phyloP scores from a whole-genome alignment of 139 green algal genomes.

The Trebouxia sp. region DNA sequence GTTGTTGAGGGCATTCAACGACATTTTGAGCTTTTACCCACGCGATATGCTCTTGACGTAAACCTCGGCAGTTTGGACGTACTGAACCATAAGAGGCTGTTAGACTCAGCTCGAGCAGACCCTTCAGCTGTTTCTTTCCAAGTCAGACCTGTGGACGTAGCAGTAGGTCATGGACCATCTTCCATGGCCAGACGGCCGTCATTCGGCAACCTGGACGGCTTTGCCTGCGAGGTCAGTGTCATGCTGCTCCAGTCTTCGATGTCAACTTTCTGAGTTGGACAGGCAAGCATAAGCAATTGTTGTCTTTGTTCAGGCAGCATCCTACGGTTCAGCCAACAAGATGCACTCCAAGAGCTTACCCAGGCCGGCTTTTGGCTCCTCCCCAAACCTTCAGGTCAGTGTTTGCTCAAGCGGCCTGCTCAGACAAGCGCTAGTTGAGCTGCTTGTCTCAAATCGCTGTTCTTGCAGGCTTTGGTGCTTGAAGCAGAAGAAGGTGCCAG shows the following conservation, averaged over 20 bases:
- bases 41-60: conserved; percentile 88
- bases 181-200: conserved; percentile 37
- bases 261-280: neutral
- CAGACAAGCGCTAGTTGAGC: neutral
- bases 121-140: conserved; percentile 83
- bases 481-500: conserved; percentile 59
- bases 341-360: conserved; percentile 36
- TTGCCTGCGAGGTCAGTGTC: conserved; percentile 13
- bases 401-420: neutral
- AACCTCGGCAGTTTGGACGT: conserved; percentile 90
- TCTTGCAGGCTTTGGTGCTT: conserved; percentile 67
- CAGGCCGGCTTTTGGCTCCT: conserved; percentile 88
- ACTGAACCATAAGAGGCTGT: conserved; percentile 89
- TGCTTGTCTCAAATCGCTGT: neutral
- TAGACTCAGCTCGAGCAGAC: conserved; percentile 82
- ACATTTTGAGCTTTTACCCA: conserved; percentile 85
- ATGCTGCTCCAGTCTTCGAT: neutral
- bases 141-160: conserved; percentile 83
- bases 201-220: conserved; percentile 46
- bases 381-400: conserved; percentile 82
- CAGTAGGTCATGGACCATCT: neutral
- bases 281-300: neutral
- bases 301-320: neutral
- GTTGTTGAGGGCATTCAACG: conserved; percentile 69
- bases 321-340: neutral